Base-by-base conservation (phyloP, 176 grass and related monocot species). In the Tuctoria greenei region DNA sequence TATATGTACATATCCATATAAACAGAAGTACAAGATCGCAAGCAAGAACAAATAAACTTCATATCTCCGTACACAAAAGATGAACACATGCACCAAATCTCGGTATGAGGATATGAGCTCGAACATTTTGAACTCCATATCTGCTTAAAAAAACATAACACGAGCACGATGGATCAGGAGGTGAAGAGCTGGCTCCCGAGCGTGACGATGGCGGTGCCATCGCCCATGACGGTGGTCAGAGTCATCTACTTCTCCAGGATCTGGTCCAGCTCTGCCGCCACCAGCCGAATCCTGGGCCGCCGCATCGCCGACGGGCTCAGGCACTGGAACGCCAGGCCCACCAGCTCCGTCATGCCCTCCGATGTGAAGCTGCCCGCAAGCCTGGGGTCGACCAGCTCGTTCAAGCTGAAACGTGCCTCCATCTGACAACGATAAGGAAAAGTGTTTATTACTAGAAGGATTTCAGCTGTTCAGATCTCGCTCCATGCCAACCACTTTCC, bases 201-300 rank as follows among this genome's bases (percentile, higher is more conserved):
- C n/a, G n/a, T n/a, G n/a, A n/a, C n/a, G n/a, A n/a, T n/a, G n/a
- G n/a, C n/a, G n/a, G n/a, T n/a, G n/a, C 93, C 93, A 2, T 97
- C 93, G 6, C 93, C 93, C 90, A 93, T 93, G 77, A 97, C 83
- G 15, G 90, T 97, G 28, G 93, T 97, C 31, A 97, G 76, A 3
- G 71, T 80, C 93, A 97, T 97, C 78, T 97, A 90, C 28, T 85
- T 97, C 81, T 97, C 90, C 4, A 97, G 82, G 61, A 91, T 97
- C 45, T 81, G 68, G 85, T 97, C 90, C 0, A 97, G 86, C 82
- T 91, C 93, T 20, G 83, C 62, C 36, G 75, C 86, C 12, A 97
- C 75, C 46, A 80, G 62, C 61, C 73, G 67, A 90, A 97, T 93
- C 84, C 28, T 91, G 2, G 88, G 93, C 17, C 90, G 85, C 61